Percentiles rank a stretch among this genome's conserved stretches.
These are phyloP conservation scores for Cercophora sp. DNA, from an alignment of 495 filamentous ascomycete genomes.

Conservation along the genomic window DNA sequence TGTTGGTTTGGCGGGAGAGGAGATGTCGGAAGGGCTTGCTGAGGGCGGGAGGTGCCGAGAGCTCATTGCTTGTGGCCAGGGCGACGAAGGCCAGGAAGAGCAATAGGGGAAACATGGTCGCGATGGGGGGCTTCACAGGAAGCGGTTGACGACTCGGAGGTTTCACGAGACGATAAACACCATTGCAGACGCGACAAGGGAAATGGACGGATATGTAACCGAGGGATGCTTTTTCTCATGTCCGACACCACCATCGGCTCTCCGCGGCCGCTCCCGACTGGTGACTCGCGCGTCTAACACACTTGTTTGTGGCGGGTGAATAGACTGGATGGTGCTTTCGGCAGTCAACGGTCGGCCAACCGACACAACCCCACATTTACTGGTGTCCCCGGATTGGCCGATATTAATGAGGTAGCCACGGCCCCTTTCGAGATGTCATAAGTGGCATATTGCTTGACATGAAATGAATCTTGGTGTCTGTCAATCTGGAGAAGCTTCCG, in stretches of 20 bases:
- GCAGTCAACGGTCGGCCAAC: background rate
- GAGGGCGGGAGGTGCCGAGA: background rate
- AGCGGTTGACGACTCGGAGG: background rate
- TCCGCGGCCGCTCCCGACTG: background rate
- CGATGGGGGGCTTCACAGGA: background rate
- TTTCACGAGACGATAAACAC: background rate
- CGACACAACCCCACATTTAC: slow-evolving; percentile 2
- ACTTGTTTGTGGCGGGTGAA: background rate
- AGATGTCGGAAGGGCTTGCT: background rate
- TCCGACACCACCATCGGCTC: background rate
- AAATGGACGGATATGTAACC: background rate
- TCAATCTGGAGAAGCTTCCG: background rate
- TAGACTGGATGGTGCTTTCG: slow-evolving; percentile 1
- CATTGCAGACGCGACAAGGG: background rate
- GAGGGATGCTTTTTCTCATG: background rate
- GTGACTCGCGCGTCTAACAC: background rate
- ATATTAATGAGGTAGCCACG: slow-evolving; percentile 6
- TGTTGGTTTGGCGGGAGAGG: background rate
- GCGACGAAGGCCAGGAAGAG: too few species aligned
- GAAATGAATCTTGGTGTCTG: background rate
- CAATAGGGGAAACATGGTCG: background rate
- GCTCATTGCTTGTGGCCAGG: background rate
- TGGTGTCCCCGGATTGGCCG: background rate
- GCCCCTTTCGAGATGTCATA: background rate
- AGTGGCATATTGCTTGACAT: background rate